Percentiles rank a stretch among this genome's conserved stretches.
Evolutionary conservation across 2,329 filamentous ascomycete species (phyloP).

Genomic region (Pseudogymnoascus pannorum): DNA sequence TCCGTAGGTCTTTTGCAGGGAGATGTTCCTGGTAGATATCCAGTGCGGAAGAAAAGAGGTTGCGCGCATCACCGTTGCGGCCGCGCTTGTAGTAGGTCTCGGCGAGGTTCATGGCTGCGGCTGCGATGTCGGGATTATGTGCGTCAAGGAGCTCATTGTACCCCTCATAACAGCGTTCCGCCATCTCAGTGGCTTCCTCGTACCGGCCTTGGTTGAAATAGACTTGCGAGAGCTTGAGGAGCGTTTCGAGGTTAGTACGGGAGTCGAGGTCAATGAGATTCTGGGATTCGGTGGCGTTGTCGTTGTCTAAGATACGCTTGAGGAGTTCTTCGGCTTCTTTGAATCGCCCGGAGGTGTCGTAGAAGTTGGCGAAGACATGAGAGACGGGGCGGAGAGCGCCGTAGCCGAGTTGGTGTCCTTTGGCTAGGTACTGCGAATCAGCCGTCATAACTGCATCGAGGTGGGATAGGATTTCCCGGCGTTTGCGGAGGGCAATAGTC

Average conservation of each 20-base stretch:
- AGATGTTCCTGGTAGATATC: neutral
- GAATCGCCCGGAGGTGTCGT: neutral
- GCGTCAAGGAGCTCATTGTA: neutral
- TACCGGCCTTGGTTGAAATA: conserved; percentile 10
- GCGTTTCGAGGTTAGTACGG: neutral
- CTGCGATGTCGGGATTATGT: neutral
- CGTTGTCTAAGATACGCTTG: neutral
- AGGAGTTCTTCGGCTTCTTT: neutral
- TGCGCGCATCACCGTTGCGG: neutral
- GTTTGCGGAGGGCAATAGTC: neutral
- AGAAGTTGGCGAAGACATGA: neutral
- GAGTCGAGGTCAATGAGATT: conserved; percentile 10
- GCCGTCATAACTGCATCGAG: neutral
- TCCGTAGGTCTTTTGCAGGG: neutral
- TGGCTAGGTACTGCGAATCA: neutral
- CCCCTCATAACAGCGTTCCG: neutral
- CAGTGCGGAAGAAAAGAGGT: conserved; percentile 3
- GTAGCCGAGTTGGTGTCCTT: neutral
- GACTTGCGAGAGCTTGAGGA: neutral
- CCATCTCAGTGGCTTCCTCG: conserved; percentile 8
- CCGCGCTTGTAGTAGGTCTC: neutral
- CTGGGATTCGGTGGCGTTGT: conserved; percentile 4
- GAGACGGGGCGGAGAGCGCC: neutral
- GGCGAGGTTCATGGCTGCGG: neutral
- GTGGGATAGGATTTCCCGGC: neutral